Evolutionary conservation across 495 filamentous ascomycete genomes (phyloP).

Genomic region (Thermothielavioides terrestris): DNA sequence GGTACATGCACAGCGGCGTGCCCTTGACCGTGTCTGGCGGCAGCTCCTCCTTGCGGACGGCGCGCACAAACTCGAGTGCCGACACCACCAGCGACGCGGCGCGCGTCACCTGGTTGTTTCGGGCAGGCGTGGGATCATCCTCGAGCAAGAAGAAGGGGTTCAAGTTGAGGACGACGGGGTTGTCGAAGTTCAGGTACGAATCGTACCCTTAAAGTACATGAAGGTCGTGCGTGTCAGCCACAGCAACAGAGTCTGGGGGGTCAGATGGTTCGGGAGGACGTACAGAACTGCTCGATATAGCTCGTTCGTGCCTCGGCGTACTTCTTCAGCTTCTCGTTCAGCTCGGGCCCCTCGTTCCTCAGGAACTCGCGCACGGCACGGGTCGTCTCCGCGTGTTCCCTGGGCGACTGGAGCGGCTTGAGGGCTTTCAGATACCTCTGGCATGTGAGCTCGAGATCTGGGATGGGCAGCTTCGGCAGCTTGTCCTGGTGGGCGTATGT

Average conservation of each 20-base stretch:
- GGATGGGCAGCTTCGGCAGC: constrained; percentile 87
- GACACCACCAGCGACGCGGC: constrained; percentile 89
- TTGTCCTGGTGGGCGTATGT: constrained; percentile 86
- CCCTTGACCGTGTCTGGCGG: constrained; percentile 80
- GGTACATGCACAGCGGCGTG: constrained; percentile 89
- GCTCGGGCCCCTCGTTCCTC: constrained; percentile 68
- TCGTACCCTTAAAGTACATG: constrained; percentile 93
- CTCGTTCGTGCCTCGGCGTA: constrained; percentile 92
- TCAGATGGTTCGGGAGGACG: constrained; percentile 26
- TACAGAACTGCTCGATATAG: constrained; percentile 99
- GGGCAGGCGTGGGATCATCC: constrained; percentile 91
- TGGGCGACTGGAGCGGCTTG: constrained; percentile 65
- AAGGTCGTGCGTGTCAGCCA: too few relatives aligned
- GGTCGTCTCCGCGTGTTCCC: constrained; percentile 78
- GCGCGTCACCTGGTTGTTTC: constrained; percentile 92
- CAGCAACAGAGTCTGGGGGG: too few relatives aligned
- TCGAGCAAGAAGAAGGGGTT: constrained; percentile 98
- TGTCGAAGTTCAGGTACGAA: constrained; percentile 96
- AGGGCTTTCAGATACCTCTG: constrained; percentile 74
- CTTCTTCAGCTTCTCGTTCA: constrained; percentile 84
- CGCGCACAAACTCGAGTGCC: constrained; percentile 83
- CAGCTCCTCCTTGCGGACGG: constrained; percentile 86
- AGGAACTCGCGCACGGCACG: constrained; percentile 79
- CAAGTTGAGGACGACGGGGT: constrained; percentile 92
- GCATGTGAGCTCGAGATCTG: constrained; percentile 76